Percentiles rank a stretch among this genome's conserved stretches.
Conservation (phyloP, 176 grass and related monocot genomes). For the Aegilops bicornis region DNA sequence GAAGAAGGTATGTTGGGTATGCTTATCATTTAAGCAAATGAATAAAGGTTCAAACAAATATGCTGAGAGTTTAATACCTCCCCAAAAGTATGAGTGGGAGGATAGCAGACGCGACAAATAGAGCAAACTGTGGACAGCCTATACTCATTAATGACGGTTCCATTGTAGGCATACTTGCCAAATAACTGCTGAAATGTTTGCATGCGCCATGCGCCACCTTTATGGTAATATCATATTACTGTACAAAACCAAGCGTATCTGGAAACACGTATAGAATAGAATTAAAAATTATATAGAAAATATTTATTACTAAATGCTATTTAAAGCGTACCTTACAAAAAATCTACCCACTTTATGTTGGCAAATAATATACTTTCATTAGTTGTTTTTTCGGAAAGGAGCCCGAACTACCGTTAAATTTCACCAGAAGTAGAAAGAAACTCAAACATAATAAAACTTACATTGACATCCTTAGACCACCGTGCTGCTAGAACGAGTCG, state of each 20-base stretch:
- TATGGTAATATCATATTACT: too few species aligned
- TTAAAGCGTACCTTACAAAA: background rate
- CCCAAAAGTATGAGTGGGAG: background rate
- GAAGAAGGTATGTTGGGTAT: background rate
- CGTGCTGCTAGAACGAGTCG: too few species aligned
- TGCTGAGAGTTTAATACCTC: background rate
- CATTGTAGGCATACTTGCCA: background rate
- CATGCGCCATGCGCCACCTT: background rate
- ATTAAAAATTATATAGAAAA: background rate
- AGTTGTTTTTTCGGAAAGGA: background rate
- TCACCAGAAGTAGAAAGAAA: too few species aligned
- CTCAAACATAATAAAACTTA: too few species aligned
- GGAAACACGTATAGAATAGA: too few species aligned
- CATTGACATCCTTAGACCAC: too few species aligned
- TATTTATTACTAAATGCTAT: background rate
- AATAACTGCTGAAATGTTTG: background rate
- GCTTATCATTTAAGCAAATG: background rate
- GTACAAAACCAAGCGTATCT: too few species aligned
- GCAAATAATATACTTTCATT: background rate
- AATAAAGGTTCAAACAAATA: background rate
- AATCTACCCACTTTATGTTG: background rate
- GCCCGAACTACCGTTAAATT: too few species aligned
- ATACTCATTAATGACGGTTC: slow-evolving; percentile 26
- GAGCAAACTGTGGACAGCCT: slow-evolving; percentile 3
- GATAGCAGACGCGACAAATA: slow-evolving; percentile 21